These are phyloP conservation scores for Fomitopsis pulvina DNA, from an alignment of 768 basidiomycete species.

Conservation along the genomic window DNA sequence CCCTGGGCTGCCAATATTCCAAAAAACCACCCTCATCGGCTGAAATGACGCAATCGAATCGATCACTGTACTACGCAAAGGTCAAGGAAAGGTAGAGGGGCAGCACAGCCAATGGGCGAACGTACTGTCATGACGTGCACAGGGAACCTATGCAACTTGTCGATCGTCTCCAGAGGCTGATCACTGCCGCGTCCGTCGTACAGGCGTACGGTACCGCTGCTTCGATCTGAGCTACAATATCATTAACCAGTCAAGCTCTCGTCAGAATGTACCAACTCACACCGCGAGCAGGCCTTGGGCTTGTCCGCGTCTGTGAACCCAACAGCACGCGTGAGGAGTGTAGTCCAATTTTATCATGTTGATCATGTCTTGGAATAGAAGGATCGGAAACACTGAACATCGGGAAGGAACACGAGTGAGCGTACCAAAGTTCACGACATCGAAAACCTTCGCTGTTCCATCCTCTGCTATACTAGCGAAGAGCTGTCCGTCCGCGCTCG, in stretches of 20 bases:
- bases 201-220: slow-evolving; percentile 69
- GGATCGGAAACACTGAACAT: background rate
- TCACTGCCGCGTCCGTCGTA: slow-evolving; percentile 91
- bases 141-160: slow-evolving; percentile 76
- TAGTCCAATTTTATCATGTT: slow-evolving; percentile 92
- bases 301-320: slow-evolving; percentile 88
- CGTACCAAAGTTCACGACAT: slow-evolving; percentile 96
- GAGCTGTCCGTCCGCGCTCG: slow-evolving; percentile 85
- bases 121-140: slow-evolving; percentile 81
- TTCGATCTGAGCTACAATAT: slow-evolving; percentile 64
- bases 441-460: slow-evolving; percentile 91
- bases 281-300: slow-evolving; percentile 86
- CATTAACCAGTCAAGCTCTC: slow-evolving; percentile 11
- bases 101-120: background rate
- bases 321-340: slow-evolving; percentile 84
- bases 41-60: slow-evolving; percentile 86
- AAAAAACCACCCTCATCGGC: slow-evolving; percentile 93
- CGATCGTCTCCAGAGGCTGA: slow-evolving; percentile 67
- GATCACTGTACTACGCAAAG: slow-evolving; percentile 71
- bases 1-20: slow-evolving; percentile 91
- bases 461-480: slow-evolving; percentile 92
- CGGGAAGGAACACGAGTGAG: slow-evolving; percentile 3
- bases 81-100: background rate
- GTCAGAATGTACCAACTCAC: slow-evolving; percentile 35
- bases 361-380: slow-evolving; percentile 88